Percentiles rank a stretch among this genome's conserved stretches.
phyloP scores from a whole-genome alignment of 106 monocot genomes.

The Acanthochlamys bracteata region DNA sequence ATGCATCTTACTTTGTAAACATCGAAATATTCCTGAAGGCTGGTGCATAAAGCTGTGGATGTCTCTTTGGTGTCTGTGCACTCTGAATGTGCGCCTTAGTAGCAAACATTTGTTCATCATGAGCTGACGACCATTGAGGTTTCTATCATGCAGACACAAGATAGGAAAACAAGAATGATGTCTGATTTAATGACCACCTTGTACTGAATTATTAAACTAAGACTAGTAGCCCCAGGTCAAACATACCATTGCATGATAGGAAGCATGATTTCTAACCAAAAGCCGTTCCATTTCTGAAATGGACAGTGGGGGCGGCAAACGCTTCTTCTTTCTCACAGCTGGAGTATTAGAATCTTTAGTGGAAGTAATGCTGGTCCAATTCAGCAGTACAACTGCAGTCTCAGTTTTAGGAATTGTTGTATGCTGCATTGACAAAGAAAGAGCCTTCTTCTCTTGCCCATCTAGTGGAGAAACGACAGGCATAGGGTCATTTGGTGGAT shows the following conservation, averaged over 20 bases:
- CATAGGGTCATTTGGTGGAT: neutral
- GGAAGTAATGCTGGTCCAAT: neutral
- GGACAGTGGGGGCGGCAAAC: conserved; percentile 17
- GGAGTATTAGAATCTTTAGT: neutral
- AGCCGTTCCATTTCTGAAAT: conserved; percentile 26
- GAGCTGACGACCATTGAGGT: conserved; percentile 32
- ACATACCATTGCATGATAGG: conserved; percentile 30
- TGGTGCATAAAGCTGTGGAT: conserved; percentile 38
- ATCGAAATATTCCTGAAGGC: neutral
- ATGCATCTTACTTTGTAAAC: conserved; percentile 1
- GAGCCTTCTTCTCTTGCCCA: neutral
- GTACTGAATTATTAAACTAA: neutral
- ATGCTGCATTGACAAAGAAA: neutral
- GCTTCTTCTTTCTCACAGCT: conserved; percentile 11
- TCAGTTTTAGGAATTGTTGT: neutral
- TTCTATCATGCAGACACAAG: conserved; percentile 27
- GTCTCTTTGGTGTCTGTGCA: conserved; percentile 19
- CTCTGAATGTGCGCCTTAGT: conserved; percentile 33
- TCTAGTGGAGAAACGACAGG: neutral
- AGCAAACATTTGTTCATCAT: conserved; percentile 38
- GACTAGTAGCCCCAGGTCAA: neutral
- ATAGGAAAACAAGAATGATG: neutral
- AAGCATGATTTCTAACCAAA: conserved; percentile 23
- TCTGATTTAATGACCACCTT: neutral
- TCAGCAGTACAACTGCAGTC: neutral